A percentile compares a stretch with the other conserved stretches of the same genome.
Evolutionary conservation across 371 early-diverging fungal species (phyloP).

Genomic region (Apophysomyces trapeziformis): DNA sequence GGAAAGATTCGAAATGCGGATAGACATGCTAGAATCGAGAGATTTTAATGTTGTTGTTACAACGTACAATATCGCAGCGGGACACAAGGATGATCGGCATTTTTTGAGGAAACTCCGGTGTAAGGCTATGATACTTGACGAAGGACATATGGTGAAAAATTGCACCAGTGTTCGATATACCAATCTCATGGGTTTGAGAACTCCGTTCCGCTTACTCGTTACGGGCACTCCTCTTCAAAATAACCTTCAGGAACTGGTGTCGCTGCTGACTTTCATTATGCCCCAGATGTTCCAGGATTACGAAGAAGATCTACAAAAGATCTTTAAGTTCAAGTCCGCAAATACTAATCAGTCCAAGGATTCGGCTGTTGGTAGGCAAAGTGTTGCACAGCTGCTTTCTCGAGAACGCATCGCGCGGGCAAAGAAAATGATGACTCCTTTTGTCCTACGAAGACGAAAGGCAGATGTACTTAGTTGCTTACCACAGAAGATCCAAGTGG

Average conservation of each 20-base stretch:
- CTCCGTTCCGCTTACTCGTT: slow-evolving; percentile 72
- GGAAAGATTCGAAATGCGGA: slow-evolving; percentile 66
- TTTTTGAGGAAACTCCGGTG: slow-evolving; percentile 65
- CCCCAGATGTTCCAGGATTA: slow-evolving; percentile 80
- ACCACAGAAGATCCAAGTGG: slow-evolving; percentile 60
- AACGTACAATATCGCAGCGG: slow-evolving; percentile 79
- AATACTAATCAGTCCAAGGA: slow-evolving; percentile 15
- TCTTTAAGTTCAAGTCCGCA: slow-evolving; percentile 59
- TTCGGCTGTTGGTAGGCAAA: slow-evolving; percentile 5
- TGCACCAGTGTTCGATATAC: slow-evolving; percentile 83
- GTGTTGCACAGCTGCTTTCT: slow-evolving; percentile 51
- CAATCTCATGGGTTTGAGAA: slow-evolving; percentile 61
- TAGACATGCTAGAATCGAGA: slow-evolving; percentile 40
- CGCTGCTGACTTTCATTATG: slow-evolving; percentile 93
- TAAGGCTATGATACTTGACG: slow-evolving; percentile 86
- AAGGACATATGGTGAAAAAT: slow-evolving; percentile 95
- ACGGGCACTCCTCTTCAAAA: slow-evolving; percentile 91
- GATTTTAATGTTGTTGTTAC: slow-evolving; percentile 64
- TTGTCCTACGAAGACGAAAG: slow-evolving; percentile 79
- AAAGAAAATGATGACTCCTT: slow-evolving; percentile 79
- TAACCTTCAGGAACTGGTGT: slow-evolving; percentile 79
- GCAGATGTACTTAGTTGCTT: slow-evolving; percentile 70
- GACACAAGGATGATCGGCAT: slow-evolving; percentile 71
- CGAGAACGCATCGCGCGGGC: slow-evolving; percentile 69
- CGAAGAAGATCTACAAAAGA: slow-evolving; percentile 54